These are phyloP conservation scores for Macrocybe gigantea DNA, from an alignment of 768 basidiomycete genomes.

Conservation along the genomic window DNA sequence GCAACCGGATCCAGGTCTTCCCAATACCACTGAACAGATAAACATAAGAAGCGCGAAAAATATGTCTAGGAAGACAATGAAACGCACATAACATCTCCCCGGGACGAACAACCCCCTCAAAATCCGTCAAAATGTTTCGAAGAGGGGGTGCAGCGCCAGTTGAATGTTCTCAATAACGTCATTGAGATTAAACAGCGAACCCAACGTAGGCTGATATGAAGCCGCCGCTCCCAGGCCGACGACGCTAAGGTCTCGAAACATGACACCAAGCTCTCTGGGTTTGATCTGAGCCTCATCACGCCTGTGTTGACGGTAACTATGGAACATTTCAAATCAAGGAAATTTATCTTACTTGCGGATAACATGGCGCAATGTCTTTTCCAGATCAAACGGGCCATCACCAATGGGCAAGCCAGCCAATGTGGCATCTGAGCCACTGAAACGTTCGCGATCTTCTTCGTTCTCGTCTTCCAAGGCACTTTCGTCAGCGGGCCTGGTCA, in stretches of 20 bases:
- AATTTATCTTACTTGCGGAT: constrained; percentile 15
- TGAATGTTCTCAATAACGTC: constrained; percentile 32
- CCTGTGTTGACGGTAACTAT: background rate
- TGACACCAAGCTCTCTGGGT: constrained; percentile 39
- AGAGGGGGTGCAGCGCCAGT: constrained; percentile 47
- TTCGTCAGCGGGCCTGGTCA: constrained; percentile 7
- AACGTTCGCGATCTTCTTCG: background rate
- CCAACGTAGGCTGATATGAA: constrained; percentile 44
- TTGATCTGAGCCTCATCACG: constrained; percentile 12
- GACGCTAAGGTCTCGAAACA: constrained; percentile 46
- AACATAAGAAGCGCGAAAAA: background rate
- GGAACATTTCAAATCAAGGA: background rate
- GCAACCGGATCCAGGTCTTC: constrained; percentile 85
- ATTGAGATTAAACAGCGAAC: constrained; percentile 43
- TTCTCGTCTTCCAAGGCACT: background rate
- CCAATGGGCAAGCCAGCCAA: constrained; percentile 15
- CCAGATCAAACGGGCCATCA: constrained; percentile 22
- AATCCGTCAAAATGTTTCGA: constrained; percentile 54
- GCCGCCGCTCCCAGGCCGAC: constrained; percentile 39
- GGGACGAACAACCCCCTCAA: constrained; percentile 58
- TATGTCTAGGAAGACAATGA: background rate
- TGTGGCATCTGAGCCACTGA: constrained; percentile 8
- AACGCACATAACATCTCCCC: constrained; percentile 75
- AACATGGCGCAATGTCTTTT: constrained; percentile 21
- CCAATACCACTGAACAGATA: constrained; percentile 60